Evolutionary conservation across 805 yeast genomes (phyloP).

Genomic region (Blastobotrys peoriensis): DNA sequence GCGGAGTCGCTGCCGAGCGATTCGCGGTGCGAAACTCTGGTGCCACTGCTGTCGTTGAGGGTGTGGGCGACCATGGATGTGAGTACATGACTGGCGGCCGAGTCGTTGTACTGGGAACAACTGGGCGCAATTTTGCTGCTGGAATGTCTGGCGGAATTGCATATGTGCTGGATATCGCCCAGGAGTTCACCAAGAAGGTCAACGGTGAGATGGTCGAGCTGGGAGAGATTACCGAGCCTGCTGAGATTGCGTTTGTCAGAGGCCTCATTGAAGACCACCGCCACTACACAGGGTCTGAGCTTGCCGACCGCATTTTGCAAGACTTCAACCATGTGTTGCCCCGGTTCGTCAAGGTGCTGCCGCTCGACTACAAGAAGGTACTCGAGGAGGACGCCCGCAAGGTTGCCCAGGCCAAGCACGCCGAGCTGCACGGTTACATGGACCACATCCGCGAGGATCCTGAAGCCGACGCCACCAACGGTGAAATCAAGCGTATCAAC

Average conservation of each 20-base stretch:
- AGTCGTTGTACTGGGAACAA: constrained; percentile 83
- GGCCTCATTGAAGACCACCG: constrained; percentile 92
- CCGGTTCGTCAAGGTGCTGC: constrained; percentile 88
- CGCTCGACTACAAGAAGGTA: constrained; percentile 85
- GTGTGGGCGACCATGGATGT: constrained; percentile 98
- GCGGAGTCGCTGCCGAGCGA: constrained; percentile 98
- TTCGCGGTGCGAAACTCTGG: constrained; percentile 98
- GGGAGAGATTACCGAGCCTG: constrained; percentile 69
- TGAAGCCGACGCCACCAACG: constrained; percentile 80
- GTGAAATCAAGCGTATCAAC: constrained; percentile 58
- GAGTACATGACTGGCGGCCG: constrained; percentile 99
- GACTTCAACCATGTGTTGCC: constrained; percentile 87
- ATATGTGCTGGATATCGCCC: constrained; percentile 91
- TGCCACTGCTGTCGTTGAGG: constrained; percentile 94
- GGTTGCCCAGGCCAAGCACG: constrained; percentile 55
- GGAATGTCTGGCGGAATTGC: constrained; percentile 99
- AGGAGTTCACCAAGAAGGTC: constrained; percentile 75
- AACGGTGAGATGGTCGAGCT: constrained; percentile 80
- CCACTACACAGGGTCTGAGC: constrained; percentile 87
- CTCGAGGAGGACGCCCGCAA: constrained; percentile 68
- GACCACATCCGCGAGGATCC: constrained; percentile 75
- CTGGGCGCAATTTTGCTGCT: constrained; percentile 91
- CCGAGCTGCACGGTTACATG: constrained; percentile 58
- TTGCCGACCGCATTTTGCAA: constrained; percentile 74
- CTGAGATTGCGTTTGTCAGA: constrained; percentile 89